A percentile compares a stretch with the other conserved stretches of the same genome.
Conservation (phyloP, 1,284 basidiomycete genomes). For the Fomitopsis palustris region DNA sequence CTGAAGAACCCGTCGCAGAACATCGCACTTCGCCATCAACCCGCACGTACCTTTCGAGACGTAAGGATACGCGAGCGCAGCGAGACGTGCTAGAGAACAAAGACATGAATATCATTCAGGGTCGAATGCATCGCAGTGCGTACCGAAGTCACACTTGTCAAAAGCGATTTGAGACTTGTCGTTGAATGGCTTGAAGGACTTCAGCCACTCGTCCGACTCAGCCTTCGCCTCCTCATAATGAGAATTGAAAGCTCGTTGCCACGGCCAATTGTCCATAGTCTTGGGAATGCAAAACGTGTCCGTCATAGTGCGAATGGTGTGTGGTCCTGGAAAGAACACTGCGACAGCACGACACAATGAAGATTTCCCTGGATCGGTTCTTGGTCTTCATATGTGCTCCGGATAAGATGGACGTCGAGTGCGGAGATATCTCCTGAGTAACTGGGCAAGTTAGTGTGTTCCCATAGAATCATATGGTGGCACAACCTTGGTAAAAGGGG, state of each 20-base stretch:
- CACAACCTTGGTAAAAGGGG: too few relatives aligned
- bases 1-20: slow-evolving; percentile 3
- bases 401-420: too few relatives aligned
- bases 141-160: slow-evolving; percentile 27
- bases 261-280: slow-evolving; percentile 11
- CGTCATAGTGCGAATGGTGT: not conserved
- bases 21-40: not conserved
- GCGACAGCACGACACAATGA: too few relatives aligned
- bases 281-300: slow-evolving; percentile 16
- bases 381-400: too few relatives aligned
- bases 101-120: slow-evolving; percentile 13
- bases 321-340: too few relatives aligned
- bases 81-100: slow-evolving; percentile 25
- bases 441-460: too few relatives aligned
- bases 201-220: slow-evolving; percentile 28
- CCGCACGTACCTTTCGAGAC: slow-evolving; percentile 12
- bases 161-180: slow-evolving; percentile 25
- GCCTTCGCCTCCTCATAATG: slow-evolving; percentile 21
- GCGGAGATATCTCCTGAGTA: too few relatives aligned
- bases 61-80: slow-evolving; percentile 18
- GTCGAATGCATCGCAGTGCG: not conserved
- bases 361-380: too few relatives aligned
- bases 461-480: too few relatives aligned
- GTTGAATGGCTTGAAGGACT: slow-evolving; percentile 24
- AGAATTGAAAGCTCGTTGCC: slow-evolving; percentile 15